Evolutionary conservation across 2,329 filamentous ascomycete species (phyloP), one percentile per base, ranked within the genome.

Genomic region (Akanthomyces dipterigenus): DNA sequence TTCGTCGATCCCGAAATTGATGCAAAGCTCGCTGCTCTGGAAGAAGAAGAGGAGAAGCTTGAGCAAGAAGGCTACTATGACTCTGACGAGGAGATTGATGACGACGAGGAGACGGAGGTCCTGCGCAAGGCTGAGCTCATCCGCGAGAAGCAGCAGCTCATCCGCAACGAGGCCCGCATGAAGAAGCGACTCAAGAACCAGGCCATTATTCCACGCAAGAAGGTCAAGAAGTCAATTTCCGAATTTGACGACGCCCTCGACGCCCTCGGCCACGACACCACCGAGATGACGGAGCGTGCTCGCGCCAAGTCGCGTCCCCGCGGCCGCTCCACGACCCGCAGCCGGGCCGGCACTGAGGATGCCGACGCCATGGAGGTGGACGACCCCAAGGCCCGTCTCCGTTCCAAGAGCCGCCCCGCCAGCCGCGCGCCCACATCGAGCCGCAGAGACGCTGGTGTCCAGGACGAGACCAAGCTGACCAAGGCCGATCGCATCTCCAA

Each of bases 1-100:
- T 99, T 91, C 75, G 87, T 99, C 71, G 95, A 98, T 70, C 93
- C 93, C 1, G 96, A 99, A 61, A 99, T 99, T 72, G 95, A 96
- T 70, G 84, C 87, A 67, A 98, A 96, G 80, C 84, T 99, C 55
- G 88, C 88, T 56, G 91, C 91, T 61, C 82, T 99, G 38, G 95
- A 99, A 76, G 93, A 93, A 65, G 96, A 99, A 72, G 95, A 99
- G 75, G 93, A 96, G 78, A 88, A 88, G 69, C 85, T 98, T 16
- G 89, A 97, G 75, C 88, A 86, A 8, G 91, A 96, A 66, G 95
- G 95, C 63, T 96, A 89, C 82, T 99, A 99, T 77, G 90, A 97
- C 49, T 92, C 89, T 3, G 90, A 93, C 65, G 83, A 82, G 65
- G 82, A 91, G 61, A 82, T 96, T 62, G 92, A 95, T 69, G 93